Percentiles rank a stretch among this genome's conserved stretches.
phyloP scores from a whole-genome alignment of 768 basidiomycete genomes.

The Astraeus odoratus region DNA sequence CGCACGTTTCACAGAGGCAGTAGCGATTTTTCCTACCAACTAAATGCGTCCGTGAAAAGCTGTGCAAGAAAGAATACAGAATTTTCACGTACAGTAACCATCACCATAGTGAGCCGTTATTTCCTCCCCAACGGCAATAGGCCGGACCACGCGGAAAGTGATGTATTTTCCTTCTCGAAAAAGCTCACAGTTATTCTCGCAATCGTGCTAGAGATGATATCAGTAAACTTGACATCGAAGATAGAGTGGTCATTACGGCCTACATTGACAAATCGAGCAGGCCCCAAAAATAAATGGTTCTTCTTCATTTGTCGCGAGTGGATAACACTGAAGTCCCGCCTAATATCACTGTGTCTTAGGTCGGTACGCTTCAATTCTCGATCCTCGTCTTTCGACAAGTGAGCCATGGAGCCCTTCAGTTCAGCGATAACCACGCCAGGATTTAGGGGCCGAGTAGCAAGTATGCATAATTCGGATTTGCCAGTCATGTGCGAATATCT shows the following conservation, averaged over 20 bases:
- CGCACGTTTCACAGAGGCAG: constrained; percentile 85
- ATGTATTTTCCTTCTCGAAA: constrained; percentile 87
- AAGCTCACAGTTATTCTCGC: constrained; percentile 82
- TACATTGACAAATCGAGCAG: constrained; percentile 89
- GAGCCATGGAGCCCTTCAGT: constrained; percentile 86
- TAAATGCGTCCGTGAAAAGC: constrained; percentile 29
- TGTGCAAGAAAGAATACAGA: constrained; percentile 15
- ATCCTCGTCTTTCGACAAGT: constrained; percentile 80
- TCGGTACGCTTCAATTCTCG: constrained; percentile 80
- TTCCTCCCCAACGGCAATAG: constrained; percentile 76
- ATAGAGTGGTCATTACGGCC: constrained; percentile 25
- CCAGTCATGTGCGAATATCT: constrained; percentile 83
- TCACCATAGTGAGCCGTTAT: constrained; percentile 89
- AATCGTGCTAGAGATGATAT: constrained; percentile 61
- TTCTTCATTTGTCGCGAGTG: constrained; percentile 90
- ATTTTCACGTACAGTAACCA: constrained; percentile 68
- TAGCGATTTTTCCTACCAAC: constrained; percentile 65
- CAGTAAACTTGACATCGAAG: constrained; percentile 6
- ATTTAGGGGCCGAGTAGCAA: constrained; percentile 66
- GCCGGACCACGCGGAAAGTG: constrained; percentile 77
- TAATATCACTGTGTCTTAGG: constrained; percentile 59
- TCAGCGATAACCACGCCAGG: constrained; percentile 75
- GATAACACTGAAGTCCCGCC: constrained; percentile 86
- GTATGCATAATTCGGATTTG: constrained; percentile 83
- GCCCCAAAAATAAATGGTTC: constrained; percentile 85